Evolutionary conservation across 2,329 filamentous ascomycete genomes (phyloP), one percentile per base, ranked within the genome.

Genomic region (Aspergillus fumigatiaffinis): DNA sequence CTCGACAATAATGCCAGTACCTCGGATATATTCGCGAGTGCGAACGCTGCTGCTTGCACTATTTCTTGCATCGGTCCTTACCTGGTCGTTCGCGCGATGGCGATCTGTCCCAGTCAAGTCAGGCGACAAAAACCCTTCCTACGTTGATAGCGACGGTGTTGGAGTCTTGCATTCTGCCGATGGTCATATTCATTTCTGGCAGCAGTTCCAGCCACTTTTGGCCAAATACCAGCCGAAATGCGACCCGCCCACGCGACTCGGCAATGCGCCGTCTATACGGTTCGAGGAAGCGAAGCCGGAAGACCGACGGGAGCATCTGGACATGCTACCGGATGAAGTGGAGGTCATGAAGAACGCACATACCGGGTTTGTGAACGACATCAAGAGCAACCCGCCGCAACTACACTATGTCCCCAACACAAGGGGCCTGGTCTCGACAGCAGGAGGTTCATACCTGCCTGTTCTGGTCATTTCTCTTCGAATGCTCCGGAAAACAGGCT

Each of bases 371-470:
- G 63, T 76, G 21, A 51, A 66, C n/a, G 62, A 64, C 3, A 66
- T 77, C 41, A 58, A 60, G 12, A 59, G 50, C 21, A 62, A 66
- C 2, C 57, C 65, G 1, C 69, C 71, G 0, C 60, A 65, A n/a
- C 62, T 79, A 20, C 69, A 72, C 23, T 73, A 73, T 54, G 54
- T 60, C 10, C 63, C 67, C 1, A 69, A 66, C 8, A 75, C 74
- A 8, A 71, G 67, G 12, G 79, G 79, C 0, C 69, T 81, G 23
- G 78, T 81, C 9, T 80, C 77, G 4, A 78, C 79, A 12, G 78
- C 76, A 0, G 76, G 76, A 14, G 75, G 73, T 1, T 60, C 68
- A 17, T 79, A 78, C 56, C 66, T 79, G 9, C 76, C 77, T 1
- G 74, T 77, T 1, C 67, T 79, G 46, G 70, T 77, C 7, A 75